A percentile compares a stretch with the other conserved stretches of the same genome.
These are phyloP conservation scores for Mortierella sp. DNA, from an alignment of 371 early-diverging fungal species.

Conservation along the genomic window DNA sequence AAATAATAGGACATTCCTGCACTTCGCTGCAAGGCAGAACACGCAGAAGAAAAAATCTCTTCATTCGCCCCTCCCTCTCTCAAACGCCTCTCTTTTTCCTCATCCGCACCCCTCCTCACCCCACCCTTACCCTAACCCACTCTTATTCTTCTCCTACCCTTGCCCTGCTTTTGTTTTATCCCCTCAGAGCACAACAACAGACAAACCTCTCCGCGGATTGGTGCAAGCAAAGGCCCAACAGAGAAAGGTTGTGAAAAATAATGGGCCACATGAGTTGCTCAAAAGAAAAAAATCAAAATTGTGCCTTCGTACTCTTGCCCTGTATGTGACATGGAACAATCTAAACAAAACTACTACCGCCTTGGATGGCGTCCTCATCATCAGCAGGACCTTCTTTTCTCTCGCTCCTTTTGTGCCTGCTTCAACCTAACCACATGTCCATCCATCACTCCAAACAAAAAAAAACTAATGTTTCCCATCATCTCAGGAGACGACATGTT, in stretches of 20 bases:
- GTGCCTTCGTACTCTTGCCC: not conserved
- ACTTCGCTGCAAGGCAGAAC: not conserved
- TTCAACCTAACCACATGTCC: not conserved
- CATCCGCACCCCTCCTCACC: not conserved
- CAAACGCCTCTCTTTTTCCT: not conserved
- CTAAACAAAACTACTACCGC: not conserved
- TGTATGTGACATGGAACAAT: not conserved
- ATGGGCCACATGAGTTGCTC: not conserved
- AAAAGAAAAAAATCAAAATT: not conserved
- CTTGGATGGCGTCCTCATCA: not conserved
- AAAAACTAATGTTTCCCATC: not conserved
- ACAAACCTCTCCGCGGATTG: not conserved
- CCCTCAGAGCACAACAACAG: not conserved
- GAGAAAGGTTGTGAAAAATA: not conserved
- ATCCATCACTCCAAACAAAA: not conserved
- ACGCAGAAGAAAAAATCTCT: not conserved
- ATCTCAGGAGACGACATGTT: not conserved
- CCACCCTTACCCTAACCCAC: not conserved
- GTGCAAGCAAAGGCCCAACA: not conserved
- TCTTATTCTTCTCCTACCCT: not conserved
- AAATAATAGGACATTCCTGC: not conserved
- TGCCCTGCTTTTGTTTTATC: not conserved
- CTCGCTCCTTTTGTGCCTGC: not conserved
- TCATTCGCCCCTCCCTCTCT: not conserved
- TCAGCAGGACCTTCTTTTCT: not conserved